Conservation (phyloP, 192 early-diverging fungal genomes). For the Podila minutissima region DNA sequence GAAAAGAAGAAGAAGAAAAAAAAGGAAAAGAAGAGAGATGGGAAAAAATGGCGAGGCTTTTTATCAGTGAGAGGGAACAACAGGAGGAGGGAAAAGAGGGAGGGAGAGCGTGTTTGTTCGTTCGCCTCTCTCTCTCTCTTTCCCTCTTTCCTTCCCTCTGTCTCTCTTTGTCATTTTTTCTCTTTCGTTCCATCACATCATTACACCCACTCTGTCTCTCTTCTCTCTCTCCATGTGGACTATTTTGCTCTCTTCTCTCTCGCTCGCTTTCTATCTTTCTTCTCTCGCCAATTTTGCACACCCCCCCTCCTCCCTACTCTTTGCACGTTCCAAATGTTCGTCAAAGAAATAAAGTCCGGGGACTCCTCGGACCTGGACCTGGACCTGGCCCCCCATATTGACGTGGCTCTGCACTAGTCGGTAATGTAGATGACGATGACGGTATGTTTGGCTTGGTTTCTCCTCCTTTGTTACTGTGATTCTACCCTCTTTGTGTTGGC, state of each 20-base stretch:
- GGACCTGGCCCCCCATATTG: too few relatives aligned
- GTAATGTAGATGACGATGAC: too few relatives aligned
- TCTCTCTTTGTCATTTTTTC: constrained; percentile 6
- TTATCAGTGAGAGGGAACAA: neutral
- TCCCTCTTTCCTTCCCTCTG: neutral
- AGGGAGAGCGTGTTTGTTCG: neutral
- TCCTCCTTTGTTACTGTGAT: too few relatives aligned
- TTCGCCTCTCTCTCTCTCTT: constrained; percentile 8
- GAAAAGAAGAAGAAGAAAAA: neutral
- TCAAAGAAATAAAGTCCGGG: neutral
- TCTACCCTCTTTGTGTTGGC: too few relatives aligned
- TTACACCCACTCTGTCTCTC: neutral
- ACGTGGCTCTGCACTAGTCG: too few relatives aligned
- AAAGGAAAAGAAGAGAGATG: neutral
- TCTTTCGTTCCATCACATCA: neutral
- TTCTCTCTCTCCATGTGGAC: neutral
- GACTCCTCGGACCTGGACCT: neutral
- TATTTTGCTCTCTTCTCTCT: neutral
- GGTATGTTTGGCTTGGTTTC: too few relatives aligned
- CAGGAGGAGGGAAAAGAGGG: neutral
- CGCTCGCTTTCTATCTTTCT: neutral
- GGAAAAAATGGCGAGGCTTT: neutral
- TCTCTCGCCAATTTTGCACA: neutral
- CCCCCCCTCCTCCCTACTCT: neutral
- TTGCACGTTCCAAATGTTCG: neutral